Base-by-base conservation (phyloP, 176 grass and related monocot genomes). In the Phyllostachys edulis region DNA sequence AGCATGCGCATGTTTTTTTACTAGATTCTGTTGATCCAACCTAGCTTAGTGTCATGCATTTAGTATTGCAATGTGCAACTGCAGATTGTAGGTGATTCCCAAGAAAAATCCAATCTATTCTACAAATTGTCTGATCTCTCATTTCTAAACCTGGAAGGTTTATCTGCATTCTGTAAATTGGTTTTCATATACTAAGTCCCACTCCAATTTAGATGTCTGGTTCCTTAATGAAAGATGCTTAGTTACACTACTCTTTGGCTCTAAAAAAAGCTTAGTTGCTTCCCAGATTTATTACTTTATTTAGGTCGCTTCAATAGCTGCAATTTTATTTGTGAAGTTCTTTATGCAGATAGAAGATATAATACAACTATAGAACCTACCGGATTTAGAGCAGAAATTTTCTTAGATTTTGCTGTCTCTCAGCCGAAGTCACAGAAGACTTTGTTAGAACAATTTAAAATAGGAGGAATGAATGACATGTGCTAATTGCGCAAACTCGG, bases 381-480 rank as follows among this genome's bases (percentile, higher is more conserved):
- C 2, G 92, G 95, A 67, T 98, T 98, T 56, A 92, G 95, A 8
- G 92, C 91, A 23, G 92, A 98, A 55, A 87, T 98, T 73, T 77
- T 98, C 32, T 92, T 89, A 77, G 95, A 95, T 73, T 82, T 89
- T 67, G 87, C 75, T 24, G 76, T 91, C 69, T 54, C 84, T 69
- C 84, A 91, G 17, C 85, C 85, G 6, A 95, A 80, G 80, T 87
- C 84, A 47, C 90, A 93, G 73, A 93, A 91, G 42, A 82, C 80
- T 46, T 82, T 95, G 44, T 88, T 89, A 29, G 92, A 84, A 39
- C 92, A 98, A 40, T 98, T 95, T 87, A 92, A 79, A 40, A 98
- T 98, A 88, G 91, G 90, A n/a, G n/a, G n/a, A n/a, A 16, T 91
- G 95, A 66, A 98, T 98, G 95, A 98, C 92, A 44, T 98, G 95